Conservation (phyloP, 1,284 basidiomycete species). For the Inonotus obliquus region DNA sequence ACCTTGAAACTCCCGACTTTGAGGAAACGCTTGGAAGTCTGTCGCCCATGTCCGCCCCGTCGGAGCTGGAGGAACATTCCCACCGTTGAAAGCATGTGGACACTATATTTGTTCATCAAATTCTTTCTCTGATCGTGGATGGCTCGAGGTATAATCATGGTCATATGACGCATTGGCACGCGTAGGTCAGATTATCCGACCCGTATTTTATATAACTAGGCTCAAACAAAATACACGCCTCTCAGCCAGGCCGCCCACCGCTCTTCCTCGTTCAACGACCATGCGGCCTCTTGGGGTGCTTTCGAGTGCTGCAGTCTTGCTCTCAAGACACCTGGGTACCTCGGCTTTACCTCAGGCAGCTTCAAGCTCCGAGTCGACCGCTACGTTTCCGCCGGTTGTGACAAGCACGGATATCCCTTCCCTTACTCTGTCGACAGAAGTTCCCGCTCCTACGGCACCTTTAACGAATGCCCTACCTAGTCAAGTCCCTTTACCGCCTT, state of each 20-base stretch:
- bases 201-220: background rate
- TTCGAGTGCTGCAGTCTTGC: background rate
- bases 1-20: no score
- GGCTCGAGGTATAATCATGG: background rate
- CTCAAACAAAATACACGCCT: background rate
- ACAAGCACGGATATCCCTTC: conserved; percentile 28
- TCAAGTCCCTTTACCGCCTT: conserved; percentile 64
- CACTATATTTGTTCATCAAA: background rate
- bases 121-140: background rate
- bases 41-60: no score
- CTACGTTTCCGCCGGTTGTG: conserved; percentile 15
- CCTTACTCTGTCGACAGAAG: conserved; percentile 50
- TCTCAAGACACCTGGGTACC: background rate
- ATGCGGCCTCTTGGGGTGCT: background rate
- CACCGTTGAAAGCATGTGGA: background rate
- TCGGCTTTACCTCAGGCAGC: conserved; percentile 9
- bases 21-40: background rate
- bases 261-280: background rate
- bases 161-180: conserved; percentile 11
- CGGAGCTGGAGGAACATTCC: background rate
- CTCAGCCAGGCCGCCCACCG: background rate
- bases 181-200: background rate
- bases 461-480: conserved; percentile 55
- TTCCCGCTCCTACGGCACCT: conserved; percentile 59
- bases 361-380: conserved; percentile 9